A percentile compares a stretch with the other conserved stretches of the same genome.
Evolutionary conservation across 2,329 filamentous ascomycete species (phyloP).

Genomic region (Stemphylium vesicarium): DNA sequence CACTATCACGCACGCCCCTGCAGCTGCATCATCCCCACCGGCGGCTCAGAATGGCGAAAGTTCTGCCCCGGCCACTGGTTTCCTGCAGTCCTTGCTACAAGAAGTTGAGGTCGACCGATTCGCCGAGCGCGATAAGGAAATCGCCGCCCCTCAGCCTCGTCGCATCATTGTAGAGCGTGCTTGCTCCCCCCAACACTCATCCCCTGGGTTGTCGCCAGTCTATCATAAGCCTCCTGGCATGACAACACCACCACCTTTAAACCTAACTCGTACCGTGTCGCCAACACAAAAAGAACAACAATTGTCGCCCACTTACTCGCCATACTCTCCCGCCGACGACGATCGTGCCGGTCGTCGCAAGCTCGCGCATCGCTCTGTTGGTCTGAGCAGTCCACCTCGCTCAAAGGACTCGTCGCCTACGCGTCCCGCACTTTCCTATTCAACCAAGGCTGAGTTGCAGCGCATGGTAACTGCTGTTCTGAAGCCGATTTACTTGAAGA

Average conservation of each 20-base stretch:
- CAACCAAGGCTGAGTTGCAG: conserved; percentile 87
- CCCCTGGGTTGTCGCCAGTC: conserved; percentile 71
- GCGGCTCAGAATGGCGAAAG: conserved; percentile 28
- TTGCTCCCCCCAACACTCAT: conserved; percentile 59
- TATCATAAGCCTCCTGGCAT: conserved; percentile 71
- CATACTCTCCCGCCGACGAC: conserved; percentile 60
- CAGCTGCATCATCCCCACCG: conserved; percentile 26
- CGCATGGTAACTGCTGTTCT: conserved; percentile 84
- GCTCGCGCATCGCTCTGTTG: conserved; percentile 38
- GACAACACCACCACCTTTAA: conserved; percentile 71
- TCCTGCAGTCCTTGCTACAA: conserved; percentile 83
- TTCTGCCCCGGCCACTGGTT: conserved; percentile 66
- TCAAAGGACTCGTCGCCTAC: conserved; percentile 72
- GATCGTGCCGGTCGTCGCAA: conserved; percentile 47
- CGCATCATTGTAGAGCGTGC: conserved; percentile 49
- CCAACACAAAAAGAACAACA: conserved; percentile 56
- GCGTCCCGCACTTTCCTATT: conserved; percentile 71
- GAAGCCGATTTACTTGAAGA: conserved; percentile 80
- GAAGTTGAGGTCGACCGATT: conserved; percentile 72
- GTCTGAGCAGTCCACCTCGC: conserved; percentile 52
- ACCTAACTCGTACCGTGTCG: conserved; percentile 66
- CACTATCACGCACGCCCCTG: conserved; percentile 23
- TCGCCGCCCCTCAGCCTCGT: conserved; percentile 49
- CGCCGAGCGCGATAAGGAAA: conserved; percentile 45
- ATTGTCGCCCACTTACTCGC: conserved; percentile 76